Conservation (phyloP, 805 yeast genomes). For the Zygotorulaspora danielsina region DNA sequence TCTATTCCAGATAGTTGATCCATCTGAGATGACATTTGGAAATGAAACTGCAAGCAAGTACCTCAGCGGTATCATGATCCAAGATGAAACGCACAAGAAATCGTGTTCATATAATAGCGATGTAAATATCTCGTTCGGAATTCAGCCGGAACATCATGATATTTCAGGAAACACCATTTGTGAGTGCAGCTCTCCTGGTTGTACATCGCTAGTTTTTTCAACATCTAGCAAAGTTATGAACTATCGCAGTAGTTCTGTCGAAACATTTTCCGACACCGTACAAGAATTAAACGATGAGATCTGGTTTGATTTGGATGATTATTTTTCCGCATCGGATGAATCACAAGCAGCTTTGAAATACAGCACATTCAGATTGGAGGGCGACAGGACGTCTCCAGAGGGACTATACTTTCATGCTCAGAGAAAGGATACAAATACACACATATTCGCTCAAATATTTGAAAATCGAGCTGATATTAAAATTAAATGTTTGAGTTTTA, state of each 20-base stretch:
- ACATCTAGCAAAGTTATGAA: slow-evolving; percentile 1
- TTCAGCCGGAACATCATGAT: slow-evolving; percentile 3
- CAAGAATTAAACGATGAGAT: not conserved
- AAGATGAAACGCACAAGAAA: slow-evolving; percentile 2
- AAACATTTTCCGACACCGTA: not conserved
- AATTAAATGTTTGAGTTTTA: not conserved
- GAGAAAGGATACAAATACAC: slow-evolving; percentile 1
- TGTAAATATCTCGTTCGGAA: slow-evolving; percentile 6
- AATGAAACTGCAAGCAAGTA: not conserved
- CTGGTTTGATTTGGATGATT: not conserved
- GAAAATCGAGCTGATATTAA: not conserved
- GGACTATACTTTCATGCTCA: slow-evolving; percentile 10
- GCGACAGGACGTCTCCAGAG: not conserved
- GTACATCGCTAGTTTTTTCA: not conserved
- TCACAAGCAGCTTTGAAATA: not conserved
- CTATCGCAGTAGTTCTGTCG: not conserved
- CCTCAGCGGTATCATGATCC: slow-evolving; percentile 7
- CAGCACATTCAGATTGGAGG: slow-evolving; percentile 3
- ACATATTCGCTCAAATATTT: slow-evolving; percentile 2
- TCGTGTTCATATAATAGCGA: not conserved
- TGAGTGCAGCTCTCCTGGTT: not conserved
- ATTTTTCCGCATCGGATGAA: not conserved
- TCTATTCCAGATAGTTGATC: slow-evolving; percentile 5
- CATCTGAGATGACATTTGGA: slow-evolving; percentile 10
- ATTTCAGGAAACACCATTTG: slow-evolving; percentile 1